Evolutionary conservation across 2,329 filamentous ascomycete species (phyloP).

Genomic region (Aspergillus terreus): DNA sequence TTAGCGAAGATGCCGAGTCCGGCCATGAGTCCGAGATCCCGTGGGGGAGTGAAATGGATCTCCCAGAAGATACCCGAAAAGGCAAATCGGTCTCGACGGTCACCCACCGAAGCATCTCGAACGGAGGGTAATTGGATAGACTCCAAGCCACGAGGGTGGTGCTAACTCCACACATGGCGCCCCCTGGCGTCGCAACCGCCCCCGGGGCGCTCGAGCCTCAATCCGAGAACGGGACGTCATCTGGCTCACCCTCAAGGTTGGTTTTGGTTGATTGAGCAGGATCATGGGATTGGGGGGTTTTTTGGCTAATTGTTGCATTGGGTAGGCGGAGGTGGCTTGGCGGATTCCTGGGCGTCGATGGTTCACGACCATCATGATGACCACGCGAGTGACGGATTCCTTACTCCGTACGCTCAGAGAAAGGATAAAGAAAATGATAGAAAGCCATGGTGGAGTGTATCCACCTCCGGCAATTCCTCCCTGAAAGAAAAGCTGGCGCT

Average conservation of each 20-base stretch:
- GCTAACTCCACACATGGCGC: not conserved
- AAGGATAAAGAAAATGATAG: not conserved
- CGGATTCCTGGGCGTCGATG: not conserved
- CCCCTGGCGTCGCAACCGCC: not conserved
- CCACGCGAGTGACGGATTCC: not conserved
- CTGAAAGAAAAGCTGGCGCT: not conserved
- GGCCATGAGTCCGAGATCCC: not conserved
- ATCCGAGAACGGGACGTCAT: not conserved
- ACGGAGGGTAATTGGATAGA: not conserved
- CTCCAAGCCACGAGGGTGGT: not conserved
- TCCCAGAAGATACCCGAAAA: not conserved
- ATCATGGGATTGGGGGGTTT: not conserved
- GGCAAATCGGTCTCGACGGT: not conserved
- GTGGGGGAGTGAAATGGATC: not conserved
- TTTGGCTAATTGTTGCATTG: not conserved
- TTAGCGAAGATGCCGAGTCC: not conserved
- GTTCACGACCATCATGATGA: not conserved
- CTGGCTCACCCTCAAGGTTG: too few species aligned
- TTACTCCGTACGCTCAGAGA: not conserved
- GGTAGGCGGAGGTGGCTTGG: not conserved
- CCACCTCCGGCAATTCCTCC: not conserved
- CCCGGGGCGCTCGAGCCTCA: not conserved
- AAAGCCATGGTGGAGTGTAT: not conserved
- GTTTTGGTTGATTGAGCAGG: not conserved
- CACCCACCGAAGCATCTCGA: not conserved